Percentiles rank a stretch among this genome's conserved stretches.
Evolutionary conservation across 2,329 filamentous ascomycete genomes (phyloP).

Genomic region (Stylonectria norvegica): DNA sequence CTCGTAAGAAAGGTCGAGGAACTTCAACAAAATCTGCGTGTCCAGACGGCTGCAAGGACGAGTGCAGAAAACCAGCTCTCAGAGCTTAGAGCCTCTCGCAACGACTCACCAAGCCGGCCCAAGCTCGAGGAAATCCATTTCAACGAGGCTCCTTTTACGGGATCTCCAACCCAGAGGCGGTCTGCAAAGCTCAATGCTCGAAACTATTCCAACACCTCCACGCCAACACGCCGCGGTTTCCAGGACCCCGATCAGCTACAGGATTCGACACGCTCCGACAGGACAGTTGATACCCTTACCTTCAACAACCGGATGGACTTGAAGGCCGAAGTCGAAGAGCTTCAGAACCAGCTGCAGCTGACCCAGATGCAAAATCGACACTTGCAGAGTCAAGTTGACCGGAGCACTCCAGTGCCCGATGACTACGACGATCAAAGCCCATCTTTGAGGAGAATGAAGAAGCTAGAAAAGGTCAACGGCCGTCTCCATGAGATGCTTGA

Average conservation of each 20-base stretch:
- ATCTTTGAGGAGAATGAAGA: constrained; percentile 76
- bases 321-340: constrained; percentile 83
- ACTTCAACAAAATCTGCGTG: constrained; percentile 80
- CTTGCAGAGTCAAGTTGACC: constrained; percentile 80
- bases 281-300: constrained; percentile 74
- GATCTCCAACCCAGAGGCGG: constrained; percentile 70
- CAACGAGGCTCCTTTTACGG: constrained; percentile 71
- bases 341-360: constrained; percentile 91
- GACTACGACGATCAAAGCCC: constrained; percentile 75
- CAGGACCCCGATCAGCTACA: constrained; percentile 53
- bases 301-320: constrained; percentile 89
- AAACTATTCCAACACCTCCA: constrained; percentile 71
- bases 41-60: constrained; percentile 75
- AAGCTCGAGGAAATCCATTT: constrained; percentile 83
- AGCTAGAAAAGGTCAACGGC: constrained; percentile 88
- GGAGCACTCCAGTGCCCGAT: constrained; percentile 59
- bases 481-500: constrained; percentile 92
- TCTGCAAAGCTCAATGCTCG: constrained; percentile 48
- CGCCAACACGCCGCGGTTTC: constrained; percentile 69
- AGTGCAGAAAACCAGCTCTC: constrained; percentile 81
- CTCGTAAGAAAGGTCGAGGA: constrained; percentile 83
- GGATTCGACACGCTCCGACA: constrained; percentile 80
- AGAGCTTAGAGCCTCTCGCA: constrained; percentile 71
- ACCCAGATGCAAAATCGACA: constrained; percentile 94
- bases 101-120: constrained; percentile 68